Evolutionary conservation across 2,329 filamentous ascomycete species (phyloP), one percentile per base, ranked within the genome.

Genomic region (Gremmenia infestans): DNA sequence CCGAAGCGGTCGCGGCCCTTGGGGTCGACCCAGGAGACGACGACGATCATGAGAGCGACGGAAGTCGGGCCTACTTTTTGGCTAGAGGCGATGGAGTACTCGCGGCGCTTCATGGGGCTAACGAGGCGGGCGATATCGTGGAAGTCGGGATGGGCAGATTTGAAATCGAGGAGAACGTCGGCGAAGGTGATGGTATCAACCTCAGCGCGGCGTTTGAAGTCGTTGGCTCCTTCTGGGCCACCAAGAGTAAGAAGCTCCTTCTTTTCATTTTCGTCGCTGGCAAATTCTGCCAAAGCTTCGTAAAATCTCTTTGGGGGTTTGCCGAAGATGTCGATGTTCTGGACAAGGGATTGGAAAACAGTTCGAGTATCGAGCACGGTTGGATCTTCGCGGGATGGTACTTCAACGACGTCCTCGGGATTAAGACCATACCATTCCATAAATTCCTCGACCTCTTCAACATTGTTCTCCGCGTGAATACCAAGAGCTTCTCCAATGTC

Each of bases 11-110:
- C 88, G 69, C 92, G 90, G 68, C 93, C 93, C 67, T 83, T 82
- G 63, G 88, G 81, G 73, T 97, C 93, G 63, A 92, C 86, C 94
- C 94, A 99, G 78, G 90, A 86, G 67, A 99, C 94, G 4, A 94
- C 95, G 58, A 99, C 94, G 68, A 99, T 95, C 85, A 97, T 94
- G 61, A 99, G 84, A 8, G 92, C 83, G 56, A 99, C 91, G n/a
- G 83, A 86, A 69, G 79, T 92, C 19, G 94, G 92, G 0, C 90
- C 92, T 42, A 97, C 93, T 67, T 93, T 91, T 76, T 99, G 94
- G 54, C 91, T 94, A 3, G 94, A 97, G 19, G 94, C 94, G 65
- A 99, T 97, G n/a, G 91, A 96, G 81, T 99, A 99, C 75, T 99
- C 94, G 67, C 94, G 85, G 59, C 94, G 89, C 82, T 99, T 99